Percentiles rank a stretch among this genome's conserved stretches.
These are phyloP conservation scores for Hyaloscypha bicolor DNA, from an alignment of 495 filamentous ascomycete species.

Conservation along the genomic window DNA sequence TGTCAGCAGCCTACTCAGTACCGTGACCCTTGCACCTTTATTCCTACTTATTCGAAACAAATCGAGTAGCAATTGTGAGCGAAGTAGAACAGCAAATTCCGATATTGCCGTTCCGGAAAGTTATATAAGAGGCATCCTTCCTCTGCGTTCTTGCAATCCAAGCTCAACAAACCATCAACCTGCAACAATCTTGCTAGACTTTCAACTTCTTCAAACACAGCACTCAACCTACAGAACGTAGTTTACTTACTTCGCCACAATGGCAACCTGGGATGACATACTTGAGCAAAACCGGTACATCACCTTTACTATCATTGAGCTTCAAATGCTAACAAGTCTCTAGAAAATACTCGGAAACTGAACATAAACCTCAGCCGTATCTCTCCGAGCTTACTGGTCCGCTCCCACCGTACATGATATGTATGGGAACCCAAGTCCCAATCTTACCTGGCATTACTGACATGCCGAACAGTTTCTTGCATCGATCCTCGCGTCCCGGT, in stretches of 20 bases:
- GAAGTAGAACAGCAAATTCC: background rate
- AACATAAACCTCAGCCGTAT: slow-evolving; percentile 6
- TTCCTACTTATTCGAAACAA: no score
- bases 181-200: background rate
- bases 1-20: no score
- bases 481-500: slow-evolving; percentile 10
- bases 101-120: background rate
- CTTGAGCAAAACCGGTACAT: slow-evolving; percentile 9
- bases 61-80: no score
- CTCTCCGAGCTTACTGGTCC: background rate
- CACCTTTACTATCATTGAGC: background rate
- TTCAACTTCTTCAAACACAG: background rate
- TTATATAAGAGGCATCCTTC: background rate
- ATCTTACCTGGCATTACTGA: background rate
- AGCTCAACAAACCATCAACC: background rate
- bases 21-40: no score
- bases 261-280: slow-evolving; percentile 8
- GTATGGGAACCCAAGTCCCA: background rate
- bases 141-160: no score
- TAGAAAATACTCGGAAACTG: slow-evolving; percentile 11
- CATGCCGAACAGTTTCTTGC: slow-evolving; percentile 8
- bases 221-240: background rate
- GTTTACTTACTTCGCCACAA: background rate
- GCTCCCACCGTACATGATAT: slow-evolving; percentile 7
- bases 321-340: slow-evolving; percentile 2